phyloP scores from a whole-genome alignment of 2,329 filamentous ascomycete genomes.

The Cladosporium colombiae region DNA sequence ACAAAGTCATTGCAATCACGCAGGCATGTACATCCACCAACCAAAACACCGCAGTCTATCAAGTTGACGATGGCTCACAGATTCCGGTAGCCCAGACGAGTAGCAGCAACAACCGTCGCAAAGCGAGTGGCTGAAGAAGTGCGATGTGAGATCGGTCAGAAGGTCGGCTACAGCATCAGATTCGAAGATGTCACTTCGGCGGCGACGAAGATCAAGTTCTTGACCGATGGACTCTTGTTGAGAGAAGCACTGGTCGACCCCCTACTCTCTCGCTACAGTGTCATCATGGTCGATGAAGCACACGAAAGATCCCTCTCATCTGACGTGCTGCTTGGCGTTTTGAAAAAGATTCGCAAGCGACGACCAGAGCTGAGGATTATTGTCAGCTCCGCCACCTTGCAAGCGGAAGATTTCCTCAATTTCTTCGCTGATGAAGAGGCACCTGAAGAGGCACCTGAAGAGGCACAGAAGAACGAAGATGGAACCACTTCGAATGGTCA shows the following conservation, averaged over 20 bases:
- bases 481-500: constrained; percentile 42
- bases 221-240: constrained; percentile 89
- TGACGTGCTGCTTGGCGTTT: constrained; percentile 81
- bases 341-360: constrained; percentile 85
- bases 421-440: constrained; percentile 65
- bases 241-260: constrained; percentile 93
- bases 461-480: constrained; percentile 32
- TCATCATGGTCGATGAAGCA: constrained; percentile 97
- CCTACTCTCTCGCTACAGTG: constrained; percentile 83
- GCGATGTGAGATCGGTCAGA: constrained; percentile 80
- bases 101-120: constrained; percentile 89
- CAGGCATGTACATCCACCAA: constrained; percentile 63
- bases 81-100: constrained; percentile 70
- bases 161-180: constrained; percentile 83
- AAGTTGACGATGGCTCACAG: constrained; percentile 38
- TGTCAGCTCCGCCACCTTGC: constrained; percentile 88
- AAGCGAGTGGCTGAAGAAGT: constrained; percentile 86
- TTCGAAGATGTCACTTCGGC: constrained; percentile 90
- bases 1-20: constrained; percentile 82
- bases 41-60: constrained; percentile 11
- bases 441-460: constrained; percentile 37
- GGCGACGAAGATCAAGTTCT: constrained; percentile 85
- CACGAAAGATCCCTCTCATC: constrained; percentile 93
- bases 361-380: constrained; percentile 82
- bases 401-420: constrained; percentile 79